Base-by-base conservation (phyloP, 306 rosid genomes). In the Dryas drummondii region DNA sequence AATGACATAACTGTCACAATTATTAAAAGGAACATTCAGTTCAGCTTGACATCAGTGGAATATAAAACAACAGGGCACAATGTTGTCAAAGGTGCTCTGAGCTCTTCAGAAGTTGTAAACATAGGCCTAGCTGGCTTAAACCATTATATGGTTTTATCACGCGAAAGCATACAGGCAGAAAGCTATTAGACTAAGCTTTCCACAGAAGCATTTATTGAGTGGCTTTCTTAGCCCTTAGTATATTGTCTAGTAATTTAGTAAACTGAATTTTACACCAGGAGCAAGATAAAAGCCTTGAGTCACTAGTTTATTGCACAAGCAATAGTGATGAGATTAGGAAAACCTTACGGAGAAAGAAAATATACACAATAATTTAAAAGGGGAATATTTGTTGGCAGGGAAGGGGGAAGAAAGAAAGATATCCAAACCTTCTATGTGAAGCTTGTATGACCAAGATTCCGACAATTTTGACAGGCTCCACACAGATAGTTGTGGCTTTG, bases 391-490 rank as follows among this genome's bases (percentile, higher is more conserved):
- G 22, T 22, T 22, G 22, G 22, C 22, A 2, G 37, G 37, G 17
- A 32, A 17, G 19, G 16, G 15, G 6, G 9, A 6, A 15, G 41
- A 74, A 46, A 42, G 70, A 26, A 47, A 71, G 45, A 50, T 62
- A 37, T 19, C 37, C 37, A 62, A 71, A 96, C 99, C 99, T 96
- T 96, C 97, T 70, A 90, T 68, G 41, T 89, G 91, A 83, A 96
- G 92, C 79, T 84, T 84, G 85, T 90, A 90, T n/a, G 98, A 87
- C 97, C 98, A 96, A 55, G 83, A 85, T 71, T 82, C 78, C 53
- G 88, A 82, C 61, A 92, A 80, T 79, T 80, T 84, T 19, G 94
- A 84, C 93, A 88, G 62, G 81, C 78, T 86, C 96, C 97, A 90
- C 58, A 86, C 90, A 75, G 90, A 80, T 7, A 96, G 83, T 71